Evolutionary conservation across 108 stramenopile genomes (phyloP), one percentile per base, ranked within the genome.

Genomic region (Cylindrotheca fusiformis): DNA sequence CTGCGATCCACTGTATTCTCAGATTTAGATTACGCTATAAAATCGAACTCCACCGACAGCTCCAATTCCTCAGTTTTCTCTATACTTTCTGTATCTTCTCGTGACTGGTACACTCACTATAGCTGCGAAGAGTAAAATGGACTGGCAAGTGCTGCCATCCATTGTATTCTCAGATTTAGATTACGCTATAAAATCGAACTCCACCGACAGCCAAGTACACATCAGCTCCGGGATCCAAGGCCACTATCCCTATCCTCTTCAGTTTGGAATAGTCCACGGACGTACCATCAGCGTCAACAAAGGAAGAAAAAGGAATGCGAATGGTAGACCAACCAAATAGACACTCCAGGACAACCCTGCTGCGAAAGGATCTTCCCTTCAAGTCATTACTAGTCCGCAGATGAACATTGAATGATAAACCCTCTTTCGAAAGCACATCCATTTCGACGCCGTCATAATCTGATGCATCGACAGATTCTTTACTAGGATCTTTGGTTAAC

Each of bases 401-500:
- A n/a, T 52, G 51, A n/a, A 52, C 51, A 24, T 52, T 52, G 51
- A 52, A 52, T 41, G 6, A 14, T 6, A 41, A 41, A 10, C 36
- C 36, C 14, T 41, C 60, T 14, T 77, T 54, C 58, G 78, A 87
- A 48, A 75, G 68, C 8, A 87, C 75, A 31, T 91, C 86, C 36
- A 87, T 33, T 74, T 91, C 90, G 26, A 91, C 51, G 19, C 90
- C 90, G 60, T 87, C 82, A 60, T 65, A 91, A 1, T 63, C 51
- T 3, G 77, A 75, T 1, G 80, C 86, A 77, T 91, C 80, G 1
- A 91, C 90, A 25, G 52, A 19, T 30, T 63, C 56, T 24, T 56
- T 63, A 19, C 60, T 29, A 1, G 79, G 82, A 67, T 91, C 81
- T 29, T 69, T 53, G 6, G 83, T 66, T 52, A 91, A 52, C 73